These are phyloP conservation scores for Kuraishia cidri DNA, from an alignment of 805 yeast species.

Conservation along the genomic window DNA sequence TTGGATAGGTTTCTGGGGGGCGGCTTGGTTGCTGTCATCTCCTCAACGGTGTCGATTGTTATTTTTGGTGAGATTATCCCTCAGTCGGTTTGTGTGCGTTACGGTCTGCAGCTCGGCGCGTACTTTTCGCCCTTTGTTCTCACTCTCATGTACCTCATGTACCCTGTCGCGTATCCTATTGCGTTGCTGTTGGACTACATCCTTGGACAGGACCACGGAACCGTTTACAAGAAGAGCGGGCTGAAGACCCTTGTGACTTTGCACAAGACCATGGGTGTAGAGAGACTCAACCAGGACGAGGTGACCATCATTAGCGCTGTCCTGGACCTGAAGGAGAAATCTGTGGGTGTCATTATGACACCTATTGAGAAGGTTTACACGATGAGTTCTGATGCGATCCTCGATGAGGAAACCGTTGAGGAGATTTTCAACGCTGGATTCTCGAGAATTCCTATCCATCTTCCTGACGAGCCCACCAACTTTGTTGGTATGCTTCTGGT, in stretches of 20 bases:
- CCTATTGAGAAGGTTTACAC: constrained; percentile 88
- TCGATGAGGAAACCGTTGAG: constrained; percentile 80
- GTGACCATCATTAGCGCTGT: constrained; percentile 95
- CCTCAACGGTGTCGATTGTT: constrained; percentile 89
- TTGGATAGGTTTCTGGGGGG: constrained; percentile 91
- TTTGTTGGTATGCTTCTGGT: constrained; percentile 94
- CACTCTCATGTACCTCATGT: constrained; percentile 77
- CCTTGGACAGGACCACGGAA: constrained; percentile 94
- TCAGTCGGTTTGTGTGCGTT: constrained; percentile 86
- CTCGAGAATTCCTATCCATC: constrained; percentile 88
- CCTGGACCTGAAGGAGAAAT: constrained; percentile 85
- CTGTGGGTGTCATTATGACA: constrained; percentile 84
- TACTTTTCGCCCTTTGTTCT: constrained; percentile 84
- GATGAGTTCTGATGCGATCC: constrained; percentile 70
- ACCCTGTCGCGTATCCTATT: constrained; percentile 88
- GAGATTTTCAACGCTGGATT: constrained; percentile 91
- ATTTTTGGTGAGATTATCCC: constrained; percentile 96
- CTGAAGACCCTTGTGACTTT: constrained; percentile 87
- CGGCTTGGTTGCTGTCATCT: constrained; percentile 93
- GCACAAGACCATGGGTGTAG: constrained; percentile 93
- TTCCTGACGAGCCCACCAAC: constrained; percentile 82
- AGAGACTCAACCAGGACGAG: constrained; percentile 87
- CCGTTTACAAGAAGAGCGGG: constrained; percentile 87
- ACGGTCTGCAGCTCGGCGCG: constrained; percentile 88
- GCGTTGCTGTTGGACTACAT: constrained; percentile 72